Base-by-base conservation (phyloP, 208 protist genomes). In the Leishmania martiniquensis region DNA sequence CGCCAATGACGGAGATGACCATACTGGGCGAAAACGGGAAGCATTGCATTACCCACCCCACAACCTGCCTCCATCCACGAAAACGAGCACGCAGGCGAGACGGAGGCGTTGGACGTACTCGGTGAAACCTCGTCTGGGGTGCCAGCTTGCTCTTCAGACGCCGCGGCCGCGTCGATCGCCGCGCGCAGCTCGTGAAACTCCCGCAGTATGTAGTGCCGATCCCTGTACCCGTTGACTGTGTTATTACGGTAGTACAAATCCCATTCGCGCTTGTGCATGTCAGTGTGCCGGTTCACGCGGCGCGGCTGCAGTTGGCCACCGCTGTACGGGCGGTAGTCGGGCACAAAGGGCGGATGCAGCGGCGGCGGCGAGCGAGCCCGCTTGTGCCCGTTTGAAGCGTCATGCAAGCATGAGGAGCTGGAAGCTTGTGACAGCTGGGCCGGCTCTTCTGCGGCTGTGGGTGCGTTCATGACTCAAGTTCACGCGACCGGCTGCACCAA, bases 21-120 rank as follows among this genome's bases (percentile, higher is more conserved):
- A 72, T 96, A 95, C 72, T 93, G 83, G 39, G 93, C 83, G 20
- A 98, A 84, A 62, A 99, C 76, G 9, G 97, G 96, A 57, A 98
- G 82, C 69, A 98, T 87, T 2, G 97, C 95, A 75, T 98, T 98
- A 13, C 97, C 97, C 45, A 98, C 97, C n/a, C 97, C 97, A 87
- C 97, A 99, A 12, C 97, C 97, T 4, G 92, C 89, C 81, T 99
- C 96, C 86, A 99, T 89, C 90, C 91, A 96, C 34, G 85, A 76
- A 59, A 91, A 91, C 17, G 72, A 49, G 15, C 65, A 51, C 10
- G 66, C 15, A 9, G 57, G 59, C 20, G 34, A 66, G 32, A 37
- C 49, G 22, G n/a, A 22, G 42, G 25, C 54, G 49, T 25, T 65
- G n/a, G 13, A 10, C 45, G 13, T 29, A 44, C 32, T 62, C 39